phyloP scores from a whole-genome alignment of 73 alveolate species.

The Paramecium sonneborni region DNA sequence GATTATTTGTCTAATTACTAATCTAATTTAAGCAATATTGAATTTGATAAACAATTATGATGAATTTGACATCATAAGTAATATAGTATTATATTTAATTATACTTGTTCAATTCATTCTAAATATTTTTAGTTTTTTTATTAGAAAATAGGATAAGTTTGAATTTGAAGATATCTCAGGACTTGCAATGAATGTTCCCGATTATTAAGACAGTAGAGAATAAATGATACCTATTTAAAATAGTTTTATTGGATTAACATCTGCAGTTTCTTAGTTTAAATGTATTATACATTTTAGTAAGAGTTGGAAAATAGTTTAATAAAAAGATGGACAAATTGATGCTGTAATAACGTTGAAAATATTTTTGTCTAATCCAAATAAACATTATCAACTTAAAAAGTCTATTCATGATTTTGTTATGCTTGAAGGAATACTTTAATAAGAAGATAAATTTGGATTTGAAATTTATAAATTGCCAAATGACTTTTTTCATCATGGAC shows the following conservation, averaged over 20 bases:
- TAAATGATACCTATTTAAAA: neutral
- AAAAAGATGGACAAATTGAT: neutral
- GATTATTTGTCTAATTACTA: neutral
- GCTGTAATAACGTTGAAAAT: neutral
- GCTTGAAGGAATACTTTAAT: neutral
- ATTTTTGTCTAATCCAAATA: neutral
- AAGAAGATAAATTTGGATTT: slow-evolving; percentile 32
- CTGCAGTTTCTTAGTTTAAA: neutral
- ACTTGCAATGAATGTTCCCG: neutral
- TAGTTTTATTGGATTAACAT: neutral
- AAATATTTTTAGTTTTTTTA: neutral
- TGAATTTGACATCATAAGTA: neutral
- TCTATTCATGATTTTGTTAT: neutral
- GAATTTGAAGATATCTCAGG: slow-evolving; percentile 45
- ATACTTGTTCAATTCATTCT: neutral
- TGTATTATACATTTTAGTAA: neutral
- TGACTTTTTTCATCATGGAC: neutral
- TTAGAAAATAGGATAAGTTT: slow-evolving; percentile 1
- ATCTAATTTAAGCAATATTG: neutral
- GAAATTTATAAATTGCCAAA: slow-evolving; percentile 40
- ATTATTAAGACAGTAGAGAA: neutral
- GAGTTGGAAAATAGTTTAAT: neutral
- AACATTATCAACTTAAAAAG: neutral
- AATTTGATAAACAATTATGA: neutral
- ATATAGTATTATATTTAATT: neutral